phyloP scores from a whole-genome alignment of 345 rosid species.

The Salix viminalis region DNA sequence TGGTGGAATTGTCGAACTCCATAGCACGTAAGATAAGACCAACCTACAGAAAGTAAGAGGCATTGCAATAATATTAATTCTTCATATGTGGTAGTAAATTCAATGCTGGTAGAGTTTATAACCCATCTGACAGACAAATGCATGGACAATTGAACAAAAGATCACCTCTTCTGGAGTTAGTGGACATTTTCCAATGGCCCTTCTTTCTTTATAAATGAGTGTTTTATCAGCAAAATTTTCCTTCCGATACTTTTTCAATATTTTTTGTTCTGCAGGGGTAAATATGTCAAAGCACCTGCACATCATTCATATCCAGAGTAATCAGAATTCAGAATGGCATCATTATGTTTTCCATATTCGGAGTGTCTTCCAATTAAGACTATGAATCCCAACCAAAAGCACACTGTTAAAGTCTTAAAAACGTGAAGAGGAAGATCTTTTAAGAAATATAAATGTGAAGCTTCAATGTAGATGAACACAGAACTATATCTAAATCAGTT shows the following conservation, averaged over 20 bases:
- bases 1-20: conserved; percentile 87
- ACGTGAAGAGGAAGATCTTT: background rate
- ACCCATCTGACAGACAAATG: background rate
- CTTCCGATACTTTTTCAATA: conserved; percentile 72
- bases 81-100: background rate
- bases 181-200: conserved; percentile 90
- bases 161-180: conserved; percentile 88
- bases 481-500: background rate
- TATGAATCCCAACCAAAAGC: background rate
- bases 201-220: conserved; percentile 63
- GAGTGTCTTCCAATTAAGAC: background rate
- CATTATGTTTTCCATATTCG: background rate
- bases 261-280: conserved; percentile 60
- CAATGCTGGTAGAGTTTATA: background rate
- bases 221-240: conserved; percentile 76
- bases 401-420: background rate
- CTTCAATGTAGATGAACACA: background rate
- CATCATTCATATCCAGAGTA: conserved; percentile 1
- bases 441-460: background rate
- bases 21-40: conserved; percentile 82
- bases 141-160: background rate
- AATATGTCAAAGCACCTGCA: conserved; percentile 93
- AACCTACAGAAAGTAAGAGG: conserved; percentile 54
- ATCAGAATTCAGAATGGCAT: conserved; percentile 1
- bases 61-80: background rate